Evolutionary conservation across 2,329 filamentous ascomycete genomes (phyloP).

Genomic region (Arthrobotrys conoides): DNA sequence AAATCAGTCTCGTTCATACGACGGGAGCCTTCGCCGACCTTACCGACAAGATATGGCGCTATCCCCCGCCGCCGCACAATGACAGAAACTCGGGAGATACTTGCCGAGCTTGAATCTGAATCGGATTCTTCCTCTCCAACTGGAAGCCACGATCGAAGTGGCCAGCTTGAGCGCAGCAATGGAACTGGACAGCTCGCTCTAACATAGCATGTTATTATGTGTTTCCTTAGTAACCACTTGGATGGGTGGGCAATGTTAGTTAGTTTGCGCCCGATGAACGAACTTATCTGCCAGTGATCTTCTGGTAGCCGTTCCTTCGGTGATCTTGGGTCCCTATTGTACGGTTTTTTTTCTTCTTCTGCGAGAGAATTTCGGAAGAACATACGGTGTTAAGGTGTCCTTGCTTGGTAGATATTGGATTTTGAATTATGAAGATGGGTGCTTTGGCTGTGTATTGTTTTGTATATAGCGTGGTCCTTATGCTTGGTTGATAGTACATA

Average conservation of each 20-base stretch:
- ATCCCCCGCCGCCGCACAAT: slow-evolving; percentile 48
- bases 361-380: background rate
- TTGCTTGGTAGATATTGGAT: background rate
- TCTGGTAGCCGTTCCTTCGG: background rate
- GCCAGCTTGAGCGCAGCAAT: background rate
- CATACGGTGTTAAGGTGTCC: slow-evolving; percentile 16
- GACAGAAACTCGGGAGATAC: slow-evolving; percentile 52
- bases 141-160: background rate
- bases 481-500: background rate
- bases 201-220: background rate
- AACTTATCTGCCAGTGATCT: background rate
- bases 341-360: background rate
- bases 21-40: slow-evolving; percentile 26
- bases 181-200: background rate
- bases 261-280: background rate
- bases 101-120: slow-evolving; percentile 53
- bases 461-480: slow-evolving; percentile 16
- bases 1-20: slow-evolving; percentile 17
- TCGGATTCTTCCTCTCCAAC: slow-evolving; percentile 30
- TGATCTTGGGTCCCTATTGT: background rate
- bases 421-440: background rate
- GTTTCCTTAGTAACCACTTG: background rate
- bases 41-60: slow-evolving; percentile 39
- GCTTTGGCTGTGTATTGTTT: background rate
- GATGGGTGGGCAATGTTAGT: background rate